Evolutionary conservation across 345 rosid species (phyloP).

Genomic region (Cardamine occulta): DNA sequence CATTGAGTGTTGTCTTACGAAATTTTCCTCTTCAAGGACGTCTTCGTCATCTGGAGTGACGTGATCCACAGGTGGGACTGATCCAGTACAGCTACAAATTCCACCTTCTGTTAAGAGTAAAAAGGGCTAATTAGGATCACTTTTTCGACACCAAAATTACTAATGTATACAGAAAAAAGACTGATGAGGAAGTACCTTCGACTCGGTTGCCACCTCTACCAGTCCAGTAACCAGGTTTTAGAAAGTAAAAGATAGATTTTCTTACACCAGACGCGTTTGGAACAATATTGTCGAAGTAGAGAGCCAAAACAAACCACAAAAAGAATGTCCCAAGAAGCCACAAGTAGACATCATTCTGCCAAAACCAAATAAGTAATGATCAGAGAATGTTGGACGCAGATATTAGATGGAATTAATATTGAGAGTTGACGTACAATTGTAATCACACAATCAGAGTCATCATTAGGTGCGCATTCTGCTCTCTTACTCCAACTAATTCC

Average conservation of each 20-base stretch:
- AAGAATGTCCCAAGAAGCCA: constrained; percentile 71
- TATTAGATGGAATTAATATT: constrained; percentile 17
- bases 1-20: constrained; percentile 57
- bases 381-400: neutral
- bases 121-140: neutral
- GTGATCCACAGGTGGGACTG: constrained; percentile 61
- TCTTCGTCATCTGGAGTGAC: constrained; percentile 76
- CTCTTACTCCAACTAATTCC: constrained; percentile 87
- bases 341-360: constrained; percentile 75
- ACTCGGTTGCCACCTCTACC: constrained; percentile 82
- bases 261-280: constrained; percentile 84
- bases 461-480: constrained; percentile 58
- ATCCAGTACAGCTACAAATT: constrained; percentile 73
- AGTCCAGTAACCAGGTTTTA: constrained; percentile 83
- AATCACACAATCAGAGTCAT: constrained; percentile 57
- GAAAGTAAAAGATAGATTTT: constrained; percentile 73
- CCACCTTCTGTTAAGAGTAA: constrained; percentile 69
- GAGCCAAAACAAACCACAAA: constrained; percentile 73
- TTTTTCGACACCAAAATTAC: constrained; percentile 1
- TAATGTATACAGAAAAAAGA: constrained; percentile 18
- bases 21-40: constrained; percentile 80
- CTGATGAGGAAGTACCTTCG: constrained; percentile 57
- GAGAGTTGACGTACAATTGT: constrained; percentile 62
- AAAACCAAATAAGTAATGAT: constrained; percentile 34
- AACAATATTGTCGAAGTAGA: constrained; percentile 83